Base-by-base conservation (phyloP, 2,329 filamentous ascomycete genomes). In the Alternaria ventricosa region DNA sequence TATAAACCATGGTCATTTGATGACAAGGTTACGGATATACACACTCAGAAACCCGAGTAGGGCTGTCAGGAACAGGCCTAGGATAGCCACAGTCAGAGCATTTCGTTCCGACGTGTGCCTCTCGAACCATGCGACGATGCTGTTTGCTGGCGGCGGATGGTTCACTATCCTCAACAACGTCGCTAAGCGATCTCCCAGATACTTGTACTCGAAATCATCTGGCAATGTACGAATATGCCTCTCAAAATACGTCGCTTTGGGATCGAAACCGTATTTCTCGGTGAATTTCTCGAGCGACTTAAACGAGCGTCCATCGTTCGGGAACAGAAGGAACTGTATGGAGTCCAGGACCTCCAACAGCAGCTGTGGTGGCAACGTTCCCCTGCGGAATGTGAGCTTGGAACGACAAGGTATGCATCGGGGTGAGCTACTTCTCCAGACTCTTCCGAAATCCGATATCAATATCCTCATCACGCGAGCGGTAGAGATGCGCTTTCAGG, bases 41-140 rank as follows among this genome's bases (percentile, higher is more conserved):
- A 23, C 0, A 18, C 54, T 20, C 4, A 56, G 43, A 11, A 56
- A 56, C 0, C 54, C 43, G 1, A 56, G 4, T 4, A 56, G 12
- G 13, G 23, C 43, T 2, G 41, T 56, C 30, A 56, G 11, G 6
- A 56, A 46, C 10, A 56, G 22, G 0, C 54, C 54, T 1, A 56
- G 1, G n/a, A 47, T 20, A 15, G 54, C 54, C 5, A 56, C 13
- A 0, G 54, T 47, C 25, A 56, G 18, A 0, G 27, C 20, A n/a
- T 27, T 36, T 6, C 54, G n/a, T 23, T 36, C 43, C 11, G 43
- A 47, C 6, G 54, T 36, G 3, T 56, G 25, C 3, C 18, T n/a
- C 27, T 56, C 54, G 13, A 56, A 15, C 54, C 54, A 56, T 22
- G 51, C 20, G 20, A 41, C 20, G 20, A 54, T 43, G n/a, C 20